These are phyloP conservation scores for Teratosphaeria epicoccoides DNA, from an alignment of 2,329 filamentous ascomycete genomes.

Conservation along the genomic window DNA sequence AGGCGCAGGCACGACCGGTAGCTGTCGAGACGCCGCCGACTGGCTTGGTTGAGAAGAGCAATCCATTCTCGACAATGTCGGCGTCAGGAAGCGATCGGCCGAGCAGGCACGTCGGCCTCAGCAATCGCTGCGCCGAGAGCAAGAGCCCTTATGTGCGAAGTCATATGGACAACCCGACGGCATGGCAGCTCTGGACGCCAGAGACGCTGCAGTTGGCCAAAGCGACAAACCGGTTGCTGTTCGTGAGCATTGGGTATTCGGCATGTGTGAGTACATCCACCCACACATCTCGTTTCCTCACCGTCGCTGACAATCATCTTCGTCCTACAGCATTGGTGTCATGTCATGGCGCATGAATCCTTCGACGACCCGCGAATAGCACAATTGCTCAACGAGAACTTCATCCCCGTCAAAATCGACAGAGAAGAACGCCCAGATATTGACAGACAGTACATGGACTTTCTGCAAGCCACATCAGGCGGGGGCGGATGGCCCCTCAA, in stretches of 20 bases:
- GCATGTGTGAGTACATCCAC: constrained; percentile 46
- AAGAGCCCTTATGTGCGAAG: constrained; percentile 59
- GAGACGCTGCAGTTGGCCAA: constrained; percentile 68
- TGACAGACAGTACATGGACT: constrained; percentile 97
- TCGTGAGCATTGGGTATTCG: constrained; percentile 88
- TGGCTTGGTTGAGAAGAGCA: not conserved
- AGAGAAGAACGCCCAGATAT: constrained; percentile 89
- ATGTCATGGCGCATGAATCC: constrained; percentile 86
- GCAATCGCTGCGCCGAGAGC: constrained; percentile 50
- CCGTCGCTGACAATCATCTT: not conserved
- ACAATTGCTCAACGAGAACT: constrained; percentile 69
- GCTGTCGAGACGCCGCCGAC: not conserved
- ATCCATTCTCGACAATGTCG: constrained; percentile 9
- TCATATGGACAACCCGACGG: constrained; percentile 71
- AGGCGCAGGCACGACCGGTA: not conserved
- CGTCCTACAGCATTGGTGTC: constrained; percentile 58
- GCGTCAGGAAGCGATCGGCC: not conserved
- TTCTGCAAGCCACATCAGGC: constrained; percentile 84
- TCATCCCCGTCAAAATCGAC: constrained; percentile 87
- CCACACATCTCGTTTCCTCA: too few species aligned
- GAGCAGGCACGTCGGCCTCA: constrained; percentile 16
- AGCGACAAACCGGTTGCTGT: constrained; percentile 76
- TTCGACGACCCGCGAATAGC: constrained; percentile 79
- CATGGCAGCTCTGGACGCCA: constrained; percentile 81
- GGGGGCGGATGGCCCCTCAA: constrained; percentile 91